phyloP scores from a whole-genome alignment of 208 protist genomes.

The Wallacemonas rigidus region DNA sequence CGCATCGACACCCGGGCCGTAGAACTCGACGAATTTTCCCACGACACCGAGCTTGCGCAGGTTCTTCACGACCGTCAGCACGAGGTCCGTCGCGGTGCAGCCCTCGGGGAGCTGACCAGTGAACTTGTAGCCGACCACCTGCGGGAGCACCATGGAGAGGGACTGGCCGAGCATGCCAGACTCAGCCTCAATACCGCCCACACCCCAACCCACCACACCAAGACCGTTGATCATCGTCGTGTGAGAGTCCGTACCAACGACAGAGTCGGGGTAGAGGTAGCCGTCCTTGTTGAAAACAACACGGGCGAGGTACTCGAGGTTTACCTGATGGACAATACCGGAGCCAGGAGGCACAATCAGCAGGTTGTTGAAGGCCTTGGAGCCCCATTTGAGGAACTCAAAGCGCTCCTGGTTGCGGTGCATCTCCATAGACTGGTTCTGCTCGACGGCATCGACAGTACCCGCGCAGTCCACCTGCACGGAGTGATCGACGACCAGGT shows the following conservation, averaged over 20 bases:
- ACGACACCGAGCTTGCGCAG: conserved; percentile 95
- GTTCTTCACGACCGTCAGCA: conserved; percentile 94
- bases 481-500: conserved; percentile 97
- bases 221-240: conserved; percentile 97
- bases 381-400: conserved; percentile 97
- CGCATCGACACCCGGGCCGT: conserved; percentile 88
- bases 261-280: conserved; percentile 96
- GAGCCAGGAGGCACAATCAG: conserved; percentile 96
- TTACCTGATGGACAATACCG: conserved; percentile 98
- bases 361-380: conserved; percentile 94
- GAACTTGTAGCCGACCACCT: conserved; percentile 96
- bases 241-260: conserved; percentile 97
- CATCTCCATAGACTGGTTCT: conserved; percentile 95
- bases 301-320: conserved; percentile 96
- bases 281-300: conserved; percentile 93
- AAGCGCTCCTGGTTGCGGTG: conserved; percentile 96
- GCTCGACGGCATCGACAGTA: conserved; percentile 67
- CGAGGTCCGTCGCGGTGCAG: conserved; percentile 96
- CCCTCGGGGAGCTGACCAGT: conserved; percentile 88
- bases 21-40: conserved; percentile 98
- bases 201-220: conserved; percentile 95
- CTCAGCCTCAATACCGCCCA: conserved; percentile 98
- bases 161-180: conserved; percentile 96
- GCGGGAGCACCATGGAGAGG: conserved; percentile 94
- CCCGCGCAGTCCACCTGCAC: conserved; percentile 93